Base-by-base conservation (phyloP, 345 rosid genomes). In the Draba incana region DNA sequence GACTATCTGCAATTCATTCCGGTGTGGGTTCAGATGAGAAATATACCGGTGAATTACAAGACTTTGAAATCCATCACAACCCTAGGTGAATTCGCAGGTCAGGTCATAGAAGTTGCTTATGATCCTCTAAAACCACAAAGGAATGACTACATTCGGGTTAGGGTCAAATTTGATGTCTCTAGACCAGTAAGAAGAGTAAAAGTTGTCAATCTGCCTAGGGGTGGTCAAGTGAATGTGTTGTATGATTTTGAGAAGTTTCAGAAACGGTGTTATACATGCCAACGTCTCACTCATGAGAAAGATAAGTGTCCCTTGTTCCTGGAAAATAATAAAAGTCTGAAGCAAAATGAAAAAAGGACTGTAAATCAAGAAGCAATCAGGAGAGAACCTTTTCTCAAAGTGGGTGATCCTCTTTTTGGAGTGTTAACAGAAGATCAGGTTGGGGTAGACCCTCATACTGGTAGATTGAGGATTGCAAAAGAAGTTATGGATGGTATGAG, bases 51-150 rank as follows among this genome's bases (percentile, higher is more conserved):
- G 2, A 43, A 43, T 2, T 6, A 43, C 5, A 4, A 43, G 6
- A 43, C 16, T 4, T 2, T 0, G 7, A 2, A 6, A 0, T 13
- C 47, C 0, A 4, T 43, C 2, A 13, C 0, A 2, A 2, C 1
- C 0, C 1, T 43, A 4, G 47, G 16, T 0, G 20, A n/a, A 2
- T 4, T n/a, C 2, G 7, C 15, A 4, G 16, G 47, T 1, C 2
- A 43, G 7, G 47, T 43, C 2, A 13, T 4, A 3, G 16, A 4
- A 2, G 0, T 43, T 6, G 47, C 47, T 1, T 43, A 4, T 13
- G 47, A 43, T 2, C 47, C 37, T 6, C 8, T 5, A 5, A 33
- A 6, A 3, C 37, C 8, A 7, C 8, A 33, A 33, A 5, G 37
- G 8, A 6, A 5, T 5, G 33, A 30, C 5, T 33, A 5, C 6